Conservation (phyloP, 2,329 filamentous ascomycete genomes). For the Colletotrichum higginsianum region DNA sequence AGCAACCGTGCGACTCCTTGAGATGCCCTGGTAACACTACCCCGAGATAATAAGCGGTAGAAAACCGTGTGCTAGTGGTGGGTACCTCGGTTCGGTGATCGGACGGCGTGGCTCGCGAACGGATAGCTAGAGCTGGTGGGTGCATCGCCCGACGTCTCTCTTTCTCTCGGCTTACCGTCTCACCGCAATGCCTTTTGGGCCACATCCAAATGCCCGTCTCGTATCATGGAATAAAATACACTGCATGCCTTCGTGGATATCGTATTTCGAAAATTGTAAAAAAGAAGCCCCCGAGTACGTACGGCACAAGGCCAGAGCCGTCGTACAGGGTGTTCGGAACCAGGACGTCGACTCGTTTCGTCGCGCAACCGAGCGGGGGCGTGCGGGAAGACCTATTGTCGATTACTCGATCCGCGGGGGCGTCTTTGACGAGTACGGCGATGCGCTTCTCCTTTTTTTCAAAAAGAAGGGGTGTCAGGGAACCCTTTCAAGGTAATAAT, state of each 20-base stretch:
- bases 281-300: slow-evolving; percentile 2
- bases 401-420: slow-evolving; percentile 62
- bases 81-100: neutral
- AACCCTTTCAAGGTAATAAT: slow-evolving; percentile 12
- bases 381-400: slow-evolving; percentile 1
- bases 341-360: neutral
- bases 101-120: neutral
- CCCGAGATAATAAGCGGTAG: neutral
- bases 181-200: neutral
- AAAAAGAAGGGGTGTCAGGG: slow-evolving; percentile 37
- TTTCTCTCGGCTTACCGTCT: neutral
- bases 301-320: neutral
- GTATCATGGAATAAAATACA: slow-evolving; percentile 13
- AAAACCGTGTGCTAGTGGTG: neutral
- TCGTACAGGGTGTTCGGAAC: neutral
- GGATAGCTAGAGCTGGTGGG: neutral
- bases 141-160: neutral
- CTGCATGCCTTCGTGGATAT: slow-evolving; percentile 34
- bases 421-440: slow-evolving; percentile 53
- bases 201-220: neutral
- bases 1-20: neutral
- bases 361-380: neutral
- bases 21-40: neutral
- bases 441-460: slow-evolving; percentile 52
- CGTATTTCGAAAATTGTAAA: slow-evolving; percentile 27